Evolutionary conservation across 2,329 filamentous ascomycete species (phyloP).

Genomic region (Dactylellina leptospora): DNA sequence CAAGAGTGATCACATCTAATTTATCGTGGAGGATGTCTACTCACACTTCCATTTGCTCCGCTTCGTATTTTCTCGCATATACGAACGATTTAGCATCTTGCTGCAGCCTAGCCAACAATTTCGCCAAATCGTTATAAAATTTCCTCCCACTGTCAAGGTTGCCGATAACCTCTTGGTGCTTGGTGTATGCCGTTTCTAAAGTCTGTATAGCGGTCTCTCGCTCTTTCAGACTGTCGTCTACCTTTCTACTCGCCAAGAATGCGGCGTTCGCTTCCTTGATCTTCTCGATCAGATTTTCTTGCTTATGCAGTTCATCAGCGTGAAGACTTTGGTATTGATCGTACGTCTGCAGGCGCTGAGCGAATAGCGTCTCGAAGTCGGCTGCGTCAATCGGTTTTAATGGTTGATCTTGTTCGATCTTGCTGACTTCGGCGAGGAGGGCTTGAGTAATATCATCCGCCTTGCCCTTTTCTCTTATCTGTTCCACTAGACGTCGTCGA

Average conservation of each 20-base stretch:
- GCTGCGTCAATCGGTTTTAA: slow-evolving; percentile 84
- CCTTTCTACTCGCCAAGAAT: slow-evolving; percentile 76
- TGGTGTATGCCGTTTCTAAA: slow-evolving; percentile 89
- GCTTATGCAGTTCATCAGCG: slow-evolving; percentile 76
- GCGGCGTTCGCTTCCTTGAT: slow-evolving; percentile 79
- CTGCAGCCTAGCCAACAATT: slow-evolving; percentile 83
- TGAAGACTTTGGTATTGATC: slow-evolving; percentile 78
- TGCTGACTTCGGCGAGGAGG: slow-evolving; percentile 81
- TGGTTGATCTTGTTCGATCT: slow-evolving; percentile 84
- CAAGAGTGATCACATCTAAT: background rate
- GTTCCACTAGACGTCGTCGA: slow-evolving; percentile 79
- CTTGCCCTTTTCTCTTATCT: slow-evolving; percentile 78
- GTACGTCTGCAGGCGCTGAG: slow-evolving; percentile 79
- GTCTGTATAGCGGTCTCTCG: slow-evolving; percentile 86
- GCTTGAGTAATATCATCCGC: slow-evolving; percentile 88
- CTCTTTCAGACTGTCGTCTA: slow-evolving; percentile 74
- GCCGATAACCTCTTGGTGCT: slow-evolving; percentile 93
- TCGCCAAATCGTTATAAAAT: slow-evolving; percentile 95
- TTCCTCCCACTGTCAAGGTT: slow-evolving; percentile 91
- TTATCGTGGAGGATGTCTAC: slow-evolving; percentile 57
- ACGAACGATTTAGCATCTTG: slow-evolving; percentile 82
- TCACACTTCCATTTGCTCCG: slow-evolving; percentile 78
- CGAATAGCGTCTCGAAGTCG: slow-evolving; percentile 92
- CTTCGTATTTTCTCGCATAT: slow-evolving; percentile 81
- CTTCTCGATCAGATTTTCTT: slow-evolving; percentile 74